Evolutionary conservation across 768 basidiomycete species (phyloP).

Genomic region (Auriscalpium microsporum): DNA sequence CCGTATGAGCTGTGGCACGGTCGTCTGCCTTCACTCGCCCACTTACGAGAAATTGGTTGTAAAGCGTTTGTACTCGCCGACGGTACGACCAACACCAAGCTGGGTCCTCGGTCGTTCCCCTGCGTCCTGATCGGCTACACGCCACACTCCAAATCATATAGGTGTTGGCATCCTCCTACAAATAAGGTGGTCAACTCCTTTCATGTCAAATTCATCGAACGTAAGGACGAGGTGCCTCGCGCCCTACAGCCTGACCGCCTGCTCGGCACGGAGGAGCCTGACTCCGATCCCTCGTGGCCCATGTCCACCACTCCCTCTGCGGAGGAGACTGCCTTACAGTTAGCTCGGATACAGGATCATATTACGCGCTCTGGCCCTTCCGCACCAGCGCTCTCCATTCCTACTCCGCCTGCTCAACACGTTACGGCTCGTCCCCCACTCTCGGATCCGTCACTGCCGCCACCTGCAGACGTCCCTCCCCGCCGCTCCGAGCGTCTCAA

Average conservation of each 20-base stretch:
- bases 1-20: neutral
- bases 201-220: neutral
- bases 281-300: neutral
- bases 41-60: neutral
- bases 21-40: neutral
- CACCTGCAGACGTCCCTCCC: too few relatives aligned
- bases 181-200: neutral
- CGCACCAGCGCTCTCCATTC: too few relatives aligned
- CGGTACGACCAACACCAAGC: neutral
- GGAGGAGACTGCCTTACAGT: too few relatives aligned
- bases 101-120: neutral
- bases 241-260: neutral
- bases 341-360: too few relatives aligned
- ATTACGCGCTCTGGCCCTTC: too few relatives aligned
- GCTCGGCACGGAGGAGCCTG: neutral
- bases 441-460: too few relatives aligned
- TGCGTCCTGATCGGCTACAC: neutral
- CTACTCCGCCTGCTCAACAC: too few relatives aligned
- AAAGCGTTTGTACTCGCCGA: neutral
- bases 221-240: neutral
- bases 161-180: neutral
- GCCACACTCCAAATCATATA: neutral
- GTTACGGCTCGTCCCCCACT: too few relatives aligned
- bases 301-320: rapidly evolving
- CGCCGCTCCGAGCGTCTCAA: too few relatives aligned